Percentiles rank a stretch among this genome's conserved stretches.
Evolutionary conservation across 1,284 basidiomycete species (phyloP).

Genomic region (Wolfiporia cocos): DNA sequence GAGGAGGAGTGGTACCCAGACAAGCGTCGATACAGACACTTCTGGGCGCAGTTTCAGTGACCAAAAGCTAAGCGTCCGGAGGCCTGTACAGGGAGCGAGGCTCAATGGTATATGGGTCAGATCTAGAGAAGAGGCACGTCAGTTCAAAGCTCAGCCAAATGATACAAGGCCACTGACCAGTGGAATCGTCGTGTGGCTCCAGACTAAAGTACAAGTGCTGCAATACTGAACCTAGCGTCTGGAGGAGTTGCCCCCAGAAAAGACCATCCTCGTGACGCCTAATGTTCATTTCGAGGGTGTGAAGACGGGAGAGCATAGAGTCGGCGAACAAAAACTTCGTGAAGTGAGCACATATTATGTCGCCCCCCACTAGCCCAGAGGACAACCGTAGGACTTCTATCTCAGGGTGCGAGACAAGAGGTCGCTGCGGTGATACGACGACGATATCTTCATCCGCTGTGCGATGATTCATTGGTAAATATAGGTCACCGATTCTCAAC

Average conservation of each 20-base stretch:
- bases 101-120: slow-evolving; percentile 4
- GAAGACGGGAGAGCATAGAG: slow-evolving; percentile 6
- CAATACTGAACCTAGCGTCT: slow-evolving; percentile 11
- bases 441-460: background rate
- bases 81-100: slow-evolving; percentile 6
- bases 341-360: background rate
- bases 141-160: too few species aligned
- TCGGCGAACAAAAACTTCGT: slow-evolving; percentile 7
- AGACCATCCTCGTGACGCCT: background rate
- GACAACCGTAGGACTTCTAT: slow-evolving; percentile 6
- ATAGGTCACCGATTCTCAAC: slow-evolving; percentile 1
- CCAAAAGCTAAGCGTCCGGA: slow-evolving; percentile 8
- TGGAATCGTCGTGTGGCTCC: background rate
- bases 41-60: slow-evolving; percentile 11
- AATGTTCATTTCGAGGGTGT: slow-evolving; percentile 4
- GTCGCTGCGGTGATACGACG: background rate
- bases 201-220: slow-evolving; percentile 13
- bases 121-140: too few species aligned
- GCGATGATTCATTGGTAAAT: background rate
- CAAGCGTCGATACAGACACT: too few species aligned
- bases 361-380: background rate
- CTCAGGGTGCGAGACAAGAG: background rate
- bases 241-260: slow-evolving; percentile 6
- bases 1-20: slow-evolving; percentile 12
- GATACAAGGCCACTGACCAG: too few species aligned